phyloP scores from a whole-genome alignment of 768 basidiomycete species.

The Peribolospora kevripleyi region DNA sequence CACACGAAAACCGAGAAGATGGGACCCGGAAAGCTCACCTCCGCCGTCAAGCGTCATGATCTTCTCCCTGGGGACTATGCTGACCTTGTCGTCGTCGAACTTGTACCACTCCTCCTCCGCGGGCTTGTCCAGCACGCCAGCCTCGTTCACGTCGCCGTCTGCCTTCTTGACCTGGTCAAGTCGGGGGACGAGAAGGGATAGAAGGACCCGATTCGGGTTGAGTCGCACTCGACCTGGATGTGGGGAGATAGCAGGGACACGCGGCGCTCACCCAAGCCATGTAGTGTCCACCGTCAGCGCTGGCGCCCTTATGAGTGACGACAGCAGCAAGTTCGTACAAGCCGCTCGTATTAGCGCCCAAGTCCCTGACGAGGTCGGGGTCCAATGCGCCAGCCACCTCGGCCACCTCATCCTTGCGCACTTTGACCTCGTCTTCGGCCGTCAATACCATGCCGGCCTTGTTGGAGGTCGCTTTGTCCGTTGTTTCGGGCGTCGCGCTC shows the following conservation, averaged over 20 bases:
- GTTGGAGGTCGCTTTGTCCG: too few species aligned
- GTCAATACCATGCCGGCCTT: too few species aligned
- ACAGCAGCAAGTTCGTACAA: constrained; percentile 89
- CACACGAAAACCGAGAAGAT: background rate
- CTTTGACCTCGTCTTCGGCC: constrained; percentile 31
- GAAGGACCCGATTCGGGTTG: background rate
- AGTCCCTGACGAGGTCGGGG: constrained; percentile 32
- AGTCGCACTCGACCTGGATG: constrained; percentile 19
- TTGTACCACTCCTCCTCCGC: constrained; percentile 51
- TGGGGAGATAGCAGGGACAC: constrained; percentile 3
- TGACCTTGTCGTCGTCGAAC: constrained; percentile 85
- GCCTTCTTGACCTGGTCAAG: background rate
- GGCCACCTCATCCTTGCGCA: constrained; percentile 37
- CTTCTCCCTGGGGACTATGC: constrained; percentile 62
- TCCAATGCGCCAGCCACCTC: constrained; percentile 43
- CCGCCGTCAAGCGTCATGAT: constrained; percentile 67
- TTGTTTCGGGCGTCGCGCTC: too few species aligned
- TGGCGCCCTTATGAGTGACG: constrained; percentile 88
- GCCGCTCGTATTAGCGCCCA: constrained; percentile 51
- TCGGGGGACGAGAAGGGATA: background rate
- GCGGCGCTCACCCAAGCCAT: background rate
- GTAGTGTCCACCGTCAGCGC: constrained; percentile 52
- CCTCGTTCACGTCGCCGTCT: constrained; percentile 23
- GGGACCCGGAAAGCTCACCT: constrained; percentile 22
- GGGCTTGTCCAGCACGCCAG: constrained; percentile 20